Evolutionary conservation across 345 rosid genomes (phyloP).

Genomic region (Boechera divaricarpa): DNA sequence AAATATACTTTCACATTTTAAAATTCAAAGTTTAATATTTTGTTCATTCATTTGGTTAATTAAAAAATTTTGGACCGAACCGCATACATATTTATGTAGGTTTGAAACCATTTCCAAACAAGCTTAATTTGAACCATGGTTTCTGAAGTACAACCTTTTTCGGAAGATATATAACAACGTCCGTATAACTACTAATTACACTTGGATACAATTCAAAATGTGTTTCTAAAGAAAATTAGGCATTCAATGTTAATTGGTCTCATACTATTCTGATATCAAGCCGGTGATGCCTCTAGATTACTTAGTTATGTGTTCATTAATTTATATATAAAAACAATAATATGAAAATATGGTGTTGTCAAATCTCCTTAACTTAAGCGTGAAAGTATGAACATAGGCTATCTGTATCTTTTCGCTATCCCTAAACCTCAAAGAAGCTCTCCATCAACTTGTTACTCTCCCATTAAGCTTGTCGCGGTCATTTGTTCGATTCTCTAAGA

Average conservation of each 20-base stretch:
- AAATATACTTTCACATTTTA: neutral
- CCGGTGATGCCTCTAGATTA: neutral
- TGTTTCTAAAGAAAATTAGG: neutral
- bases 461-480: conserved; percentile 36
- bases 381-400: conserved; percentile 42
- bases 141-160: neutral
- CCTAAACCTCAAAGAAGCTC: conserved; percentile 38
- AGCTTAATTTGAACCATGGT: neutral
- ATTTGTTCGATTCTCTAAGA: conserved; percentile 14
- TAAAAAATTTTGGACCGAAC: neutral
- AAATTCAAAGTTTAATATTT: too few species aligned
- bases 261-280: neutral
- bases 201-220: neutral
- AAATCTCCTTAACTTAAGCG: conserved; percentile 44
- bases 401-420: conserved; percentile 31
- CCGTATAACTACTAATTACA: neutral
- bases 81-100: neutral
- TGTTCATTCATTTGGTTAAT: too few species aligned
- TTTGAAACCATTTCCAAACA: neutral
- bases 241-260: neutral
- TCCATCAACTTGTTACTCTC: conserved; percentile 28
- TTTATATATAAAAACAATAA: neutral
- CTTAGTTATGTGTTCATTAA: neutral
- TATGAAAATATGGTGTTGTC: conserved; percentile 42
- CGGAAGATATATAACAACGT: neutral